These are phyloP conservation scores for Septoria linicola DNA, from an alignment of 2,329 filamentous ascomycete genomes.

Conservation along the genomic window DNA sequence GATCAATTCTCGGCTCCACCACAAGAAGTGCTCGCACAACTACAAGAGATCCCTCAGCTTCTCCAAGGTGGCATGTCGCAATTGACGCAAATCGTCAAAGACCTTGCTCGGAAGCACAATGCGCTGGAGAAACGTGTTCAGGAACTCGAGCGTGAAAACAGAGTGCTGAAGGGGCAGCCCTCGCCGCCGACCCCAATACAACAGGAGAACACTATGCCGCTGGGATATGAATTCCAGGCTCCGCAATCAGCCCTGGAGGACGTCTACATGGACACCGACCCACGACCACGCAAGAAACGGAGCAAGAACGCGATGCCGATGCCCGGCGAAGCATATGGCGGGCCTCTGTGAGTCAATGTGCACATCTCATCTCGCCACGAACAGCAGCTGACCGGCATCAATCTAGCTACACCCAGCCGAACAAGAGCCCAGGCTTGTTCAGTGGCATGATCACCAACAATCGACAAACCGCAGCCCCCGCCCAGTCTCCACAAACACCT, in stretches of 20 bases:
- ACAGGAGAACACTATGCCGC: background rate
- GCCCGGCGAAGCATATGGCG: conserved; percentile 8
- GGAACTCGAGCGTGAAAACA: conserved; percentile 3
- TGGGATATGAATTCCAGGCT: background rate
- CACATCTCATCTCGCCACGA: no score
- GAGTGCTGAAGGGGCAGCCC: background rate
- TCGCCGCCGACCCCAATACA: background rate
- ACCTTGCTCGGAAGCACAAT: conserved; percentile 5
- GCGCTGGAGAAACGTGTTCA: conserved; percentile 1
- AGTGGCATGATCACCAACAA: no score
- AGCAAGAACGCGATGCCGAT: conserved; percentile 5
- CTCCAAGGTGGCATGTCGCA: conserved; percentile 1
- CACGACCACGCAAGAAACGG: conserved; percentile 5
- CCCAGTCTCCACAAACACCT: background rate
- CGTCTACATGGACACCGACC: background rate
- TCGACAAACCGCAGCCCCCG: no score
- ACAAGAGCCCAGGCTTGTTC: no score
- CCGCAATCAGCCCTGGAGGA: background rate
- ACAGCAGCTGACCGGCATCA: no score
- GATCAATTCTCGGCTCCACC: background rate
- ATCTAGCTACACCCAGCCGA: no score
- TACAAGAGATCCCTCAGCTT: conserved; percentile 2
- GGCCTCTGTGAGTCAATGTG: background rate
- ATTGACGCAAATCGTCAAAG: background rate
- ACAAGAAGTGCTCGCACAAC: background rate